Conservation (phyloP, 2,329 filamentous ascomycete genomes). For the Immersiporthe knoxdaviesiana region DNA sequence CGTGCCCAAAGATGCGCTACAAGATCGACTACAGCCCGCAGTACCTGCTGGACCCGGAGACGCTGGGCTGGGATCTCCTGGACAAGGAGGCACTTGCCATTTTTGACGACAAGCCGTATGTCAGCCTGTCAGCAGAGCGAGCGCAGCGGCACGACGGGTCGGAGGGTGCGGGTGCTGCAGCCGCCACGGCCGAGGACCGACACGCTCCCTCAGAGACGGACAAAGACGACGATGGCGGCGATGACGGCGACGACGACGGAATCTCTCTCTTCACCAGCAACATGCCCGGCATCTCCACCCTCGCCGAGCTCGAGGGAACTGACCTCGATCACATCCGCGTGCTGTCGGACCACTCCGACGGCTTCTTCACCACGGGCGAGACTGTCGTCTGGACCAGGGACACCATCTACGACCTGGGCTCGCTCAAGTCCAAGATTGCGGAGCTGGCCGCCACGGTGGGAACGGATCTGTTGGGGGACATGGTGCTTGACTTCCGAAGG, state of each 20-base stretch:
- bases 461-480: conserved; percentile 56
- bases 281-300: conserved; percentile 68
- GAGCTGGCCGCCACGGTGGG: conserved; percentile 71
- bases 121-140: conserved; percentile 47
- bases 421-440: conserved; percentile 65
- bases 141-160: conserved; percentile 33
- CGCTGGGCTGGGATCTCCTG: conserved; percentile 64
- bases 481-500: conserved; percentile 61
- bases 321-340: conserved; percentile 65
- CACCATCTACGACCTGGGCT: conserved; percentile 51
- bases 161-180: background rate
- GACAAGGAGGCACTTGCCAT: conserved; percentile 53
- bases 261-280: conserved; percentile 58
- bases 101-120: conserved; percentile 60
- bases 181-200: conserved; percentile 34
- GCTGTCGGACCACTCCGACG: conserved; percentile 45
- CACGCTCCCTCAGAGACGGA: background rate
- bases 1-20: conserved; percentile 81
- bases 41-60: conserved; percentile 71
- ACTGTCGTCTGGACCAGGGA: conserved; percentile 63
- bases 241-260: conserved; percentile 32
- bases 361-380: conserved; percentile 51
- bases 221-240: conserved; percentile 22
- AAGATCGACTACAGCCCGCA: conserved; percentile 80
- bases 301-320: conserved; percentile 54